A percentile compares a stretch with the other conserved stretches of the same genome.
phyloP scores from a whole-genome alignment of 139 green algal genomes.

The Tetradesmus lagerheimii region DNA sequence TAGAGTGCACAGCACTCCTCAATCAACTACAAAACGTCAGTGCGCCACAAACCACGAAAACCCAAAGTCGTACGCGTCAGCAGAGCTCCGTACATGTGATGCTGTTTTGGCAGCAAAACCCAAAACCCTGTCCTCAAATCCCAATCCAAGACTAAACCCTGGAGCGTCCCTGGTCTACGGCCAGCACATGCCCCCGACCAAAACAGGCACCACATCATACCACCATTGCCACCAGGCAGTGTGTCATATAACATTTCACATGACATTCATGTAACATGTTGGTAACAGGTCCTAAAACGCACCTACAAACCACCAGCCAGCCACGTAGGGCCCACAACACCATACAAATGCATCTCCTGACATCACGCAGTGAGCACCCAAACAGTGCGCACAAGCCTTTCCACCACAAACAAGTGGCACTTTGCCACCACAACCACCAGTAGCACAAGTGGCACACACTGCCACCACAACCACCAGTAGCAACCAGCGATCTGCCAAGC shows the following conservation, averaged over 20 bases:
- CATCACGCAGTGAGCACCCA: neutral
- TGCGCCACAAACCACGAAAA: too few species aligned
- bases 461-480: neutral
- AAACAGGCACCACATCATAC: neutral
- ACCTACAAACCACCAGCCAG: neutral
- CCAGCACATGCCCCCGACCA: neutral
- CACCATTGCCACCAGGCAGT: neutral
- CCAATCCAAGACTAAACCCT: neutral
- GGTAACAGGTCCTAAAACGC: neutral
- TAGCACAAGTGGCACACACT: neutral
- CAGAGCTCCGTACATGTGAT: too few species aligned
- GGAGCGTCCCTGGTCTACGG: neutral
- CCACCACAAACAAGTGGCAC: neutral
- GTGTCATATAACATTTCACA: neutral
- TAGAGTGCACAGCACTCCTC: too few species aligned
- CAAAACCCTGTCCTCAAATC: too few species aligned
- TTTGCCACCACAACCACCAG: neutral
- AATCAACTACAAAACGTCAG: too few species aligned
- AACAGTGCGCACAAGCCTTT: neutral
- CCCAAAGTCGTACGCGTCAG: too few species aligned
- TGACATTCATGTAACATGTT: neutral
- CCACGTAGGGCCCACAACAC: neutral
- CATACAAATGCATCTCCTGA: neutral
- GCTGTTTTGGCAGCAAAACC: too few species aligned
- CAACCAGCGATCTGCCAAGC: neutral